These are phyloP conservation scores for Waltergamsia citrina DNA, from an alignment of 2,329 filamentous ascomycete genomes.

Conservation along the genomic window DNA sequence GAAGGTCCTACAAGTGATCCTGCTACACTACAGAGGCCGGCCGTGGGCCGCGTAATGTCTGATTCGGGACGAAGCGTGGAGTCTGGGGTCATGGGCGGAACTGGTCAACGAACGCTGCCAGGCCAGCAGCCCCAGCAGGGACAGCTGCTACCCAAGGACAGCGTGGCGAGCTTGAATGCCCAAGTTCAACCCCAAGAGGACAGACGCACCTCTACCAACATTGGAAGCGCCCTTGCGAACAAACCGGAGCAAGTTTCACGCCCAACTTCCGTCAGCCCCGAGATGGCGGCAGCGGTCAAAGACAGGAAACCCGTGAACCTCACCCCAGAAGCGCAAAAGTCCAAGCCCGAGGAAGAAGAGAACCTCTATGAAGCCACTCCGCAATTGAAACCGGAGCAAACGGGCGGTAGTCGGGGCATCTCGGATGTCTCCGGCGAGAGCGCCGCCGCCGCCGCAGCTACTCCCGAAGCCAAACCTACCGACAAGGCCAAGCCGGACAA, in stretches of 20 bases:
- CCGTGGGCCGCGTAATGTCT: neutral
- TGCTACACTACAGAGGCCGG: neutral
- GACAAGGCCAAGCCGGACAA: neutral
- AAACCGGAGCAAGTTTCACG: neutral
- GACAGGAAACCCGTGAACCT: constrained; percentile 3
- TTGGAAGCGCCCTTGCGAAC: neutral
- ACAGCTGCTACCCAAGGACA: constrained; percentile 1
- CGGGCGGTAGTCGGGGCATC: neutral
- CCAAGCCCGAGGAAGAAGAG: constrained; percentile 12
- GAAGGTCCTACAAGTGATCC: neutral
- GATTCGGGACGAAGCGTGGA: constrained; percentile 1
- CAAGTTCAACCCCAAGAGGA: neutral
- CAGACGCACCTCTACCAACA: constrained; percentile 1
- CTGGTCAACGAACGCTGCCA: neutral
- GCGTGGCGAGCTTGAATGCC: constrained; percentile 1
- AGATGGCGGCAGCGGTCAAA: neutral
- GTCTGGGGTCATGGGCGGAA: constrained; percentile 3
- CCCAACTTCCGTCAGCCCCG: neutral
- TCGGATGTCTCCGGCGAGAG: constrained; percentile 3
- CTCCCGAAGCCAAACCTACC: neutral
- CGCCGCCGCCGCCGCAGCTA: no score
- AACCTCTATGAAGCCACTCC: constrained; percentile 24
- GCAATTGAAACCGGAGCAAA: constrained; percentile 8
- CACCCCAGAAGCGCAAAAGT: constrained; percentile 9
- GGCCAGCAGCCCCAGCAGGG: neutral